Conservation (phyloP, 2,329 filamentous ascomycete species). For the Exophiala spinifera region DNA sequence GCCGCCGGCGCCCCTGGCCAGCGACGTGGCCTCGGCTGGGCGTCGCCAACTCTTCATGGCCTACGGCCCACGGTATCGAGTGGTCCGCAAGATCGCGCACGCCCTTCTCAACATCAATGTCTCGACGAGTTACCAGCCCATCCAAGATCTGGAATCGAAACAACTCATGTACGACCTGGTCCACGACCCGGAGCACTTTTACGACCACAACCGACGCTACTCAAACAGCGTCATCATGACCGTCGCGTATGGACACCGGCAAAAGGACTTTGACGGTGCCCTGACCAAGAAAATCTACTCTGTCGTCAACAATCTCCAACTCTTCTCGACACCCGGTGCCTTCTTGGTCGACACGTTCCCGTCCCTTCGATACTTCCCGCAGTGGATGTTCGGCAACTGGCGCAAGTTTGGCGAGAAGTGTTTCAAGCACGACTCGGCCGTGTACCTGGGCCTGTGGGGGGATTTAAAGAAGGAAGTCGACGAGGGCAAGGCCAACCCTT, state of each 20-base stretch:
- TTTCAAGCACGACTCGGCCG: conserved; percentile 16
- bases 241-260: conserved; percentile 51
- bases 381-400: conserved; percentile 27
- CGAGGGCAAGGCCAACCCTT: conserved; percentile 13
- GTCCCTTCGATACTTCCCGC: conserved; percentile 44
- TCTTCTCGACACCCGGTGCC: conserved; percentile 45
- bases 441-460: conserved; percentile 22
- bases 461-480: conserved; percentile 22
- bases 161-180: conserved; percentile 46
- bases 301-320: conserved; percentile 47
- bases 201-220: conserved; percentile 48
- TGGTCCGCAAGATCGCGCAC: conserved; percentile 43
- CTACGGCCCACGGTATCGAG: conserved; percentile 48
- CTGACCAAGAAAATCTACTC: conserved; percentile 48
- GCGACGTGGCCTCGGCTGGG: conserved; percentile 35
- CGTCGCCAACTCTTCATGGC: conserved; percentile 49
- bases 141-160: conserved; percentile 50
- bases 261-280: conserved; percentile 41
- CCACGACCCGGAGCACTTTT: conserved; percentile 40
- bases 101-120: conserved; percentile 46
- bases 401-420: conserved; percentile 18
- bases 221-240: conserved; percentile 51
- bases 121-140: conserved; percentile 45
- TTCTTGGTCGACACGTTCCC: conserved; percentile 47
- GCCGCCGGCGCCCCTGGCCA: conserved; percentile 30